Evolutionary conservation across 148 eudicot species (phyloP), one percentile per base, ranked within the genome.

Genomic region (Rhododendron mucronatum): DNA sequence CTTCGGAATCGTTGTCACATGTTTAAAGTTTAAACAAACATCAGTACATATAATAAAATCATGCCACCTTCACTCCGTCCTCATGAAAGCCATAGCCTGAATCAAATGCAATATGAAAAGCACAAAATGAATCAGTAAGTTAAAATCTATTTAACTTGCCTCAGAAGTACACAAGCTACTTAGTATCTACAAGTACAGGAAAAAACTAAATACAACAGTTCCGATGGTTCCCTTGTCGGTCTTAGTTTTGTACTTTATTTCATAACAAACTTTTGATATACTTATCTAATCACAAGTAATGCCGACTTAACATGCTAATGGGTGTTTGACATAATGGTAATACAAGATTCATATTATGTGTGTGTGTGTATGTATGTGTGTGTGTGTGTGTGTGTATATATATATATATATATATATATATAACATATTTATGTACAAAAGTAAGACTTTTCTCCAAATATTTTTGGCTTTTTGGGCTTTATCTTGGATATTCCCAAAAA

Each of bases 21-120:
- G 23, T 41, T 55, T 45, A 79, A 37, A 71, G 15, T 55, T 55
- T 55, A 41, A 21, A 35, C 9, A 61, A 69, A 47, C 48, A 6
- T 57, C 57, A 39, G 74, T 5, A 26, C 26, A 57, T 16, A 74
- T 63, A 30, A 30, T 39, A 74, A 80, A 63, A 39, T 82, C 16
- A 47, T 1, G 53, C 23, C 93, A 97, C 99, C 98, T 97, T 97
- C 67, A 97, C 88, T 78, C 98, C 98, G 86, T 97, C 99, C 87
- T 97, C 99, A 81, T 94, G 95, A 87, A 97, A 97, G 48, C 99
- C 98, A 90, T 94, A 93, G n/a, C 98, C 99, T 96, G 91, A 84
- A 84, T 91, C 47, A 71, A 55, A 28, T 78, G 48, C n/a, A 86
- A n/a, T 48, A 78, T 11, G 28, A 20, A 15, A 41, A 10, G 5